These are phyloP conservation scores for Plenodomus biglobosus DNA, from an alignment of 2,329 filamentous ascomycete genomes.

Conservation along the genomic window DNA sequence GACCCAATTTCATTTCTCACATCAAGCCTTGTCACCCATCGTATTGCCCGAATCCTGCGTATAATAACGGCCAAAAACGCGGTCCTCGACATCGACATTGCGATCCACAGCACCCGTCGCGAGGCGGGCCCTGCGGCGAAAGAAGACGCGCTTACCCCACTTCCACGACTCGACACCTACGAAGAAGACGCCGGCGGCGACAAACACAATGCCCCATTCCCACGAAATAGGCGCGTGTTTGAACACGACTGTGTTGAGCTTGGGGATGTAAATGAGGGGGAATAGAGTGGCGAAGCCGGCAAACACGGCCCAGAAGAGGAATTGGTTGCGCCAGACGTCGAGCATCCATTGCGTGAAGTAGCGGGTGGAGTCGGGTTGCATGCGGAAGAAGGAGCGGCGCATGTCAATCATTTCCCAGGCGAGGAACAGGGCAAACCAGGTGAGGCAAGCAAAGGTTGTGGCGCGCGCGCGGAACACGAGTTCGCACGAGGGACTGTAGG, in stretches of 20 bases:
- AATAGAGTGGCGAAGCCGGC: constrained; percentile 51
- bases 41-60: not conserved
- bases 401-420: constrained; percentile 78
- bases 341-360: constrained; percentile 59
- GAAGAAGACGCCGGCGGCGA: constrained; percentile 64
- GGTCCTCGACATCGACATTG: constrained; percentile 21
- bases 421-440: constrained; percentile 74
- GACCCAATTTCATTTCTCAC: no score
- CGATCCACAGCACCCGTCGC: constrained; percentile 12
- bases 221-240: constrained; percentile 65
- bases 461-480: constrained; percentile 59
- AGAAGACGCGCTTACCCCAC: constrained; percentile 60
- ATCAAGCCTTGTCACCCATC: no score
- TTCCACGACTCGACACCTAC: constrained; percentile 67
- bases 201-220: constrained; percentile 71
- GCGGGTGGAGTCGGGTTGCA: constrained; percentile 63
- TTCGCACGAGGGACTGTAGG: constrained; percentile 35
- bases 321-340: constrained; percentile 71
- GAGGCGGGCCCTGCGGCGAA: constrained; percentile 26
- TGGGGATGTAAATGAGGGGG: constrained; percentile 64
- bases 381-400: constrained; percentile 72
- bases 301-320: constrained; percentile 54
- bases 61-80: constrained; percentile 21
- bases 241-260: constrained; percentile 66
- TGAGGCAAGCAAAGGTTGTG: constrained; percentile 72